These are phyloP conservation scores for Podospora pseudocomata DNA, from an alignment of 495 filamentous ascomycete species.

Conservation along the genomic window DNA sequence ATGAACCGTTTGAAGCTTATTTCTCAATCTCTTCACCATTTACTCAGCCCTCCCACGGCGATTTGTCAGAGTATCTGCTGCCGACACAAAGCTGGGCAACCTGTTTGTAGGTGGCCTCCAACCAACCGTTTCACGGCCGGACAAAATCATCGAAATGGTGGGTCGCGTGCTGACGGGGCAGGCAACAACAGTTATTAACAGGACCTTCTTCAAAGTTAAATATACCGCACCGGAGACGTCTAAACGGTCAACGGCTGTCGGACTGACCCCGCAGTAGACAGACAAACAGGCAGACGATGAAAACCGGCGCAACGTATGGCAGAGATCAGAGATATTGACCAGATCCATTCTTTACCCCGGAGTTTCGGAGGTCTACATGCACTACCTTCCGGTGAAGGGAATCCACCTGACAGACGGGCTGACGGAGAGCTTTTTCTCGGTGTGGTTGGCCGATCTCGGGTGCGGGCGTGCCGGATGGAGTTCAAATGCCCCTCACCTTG, in stretches of 20 bases:
- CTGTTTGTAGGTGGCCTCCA: neutral
- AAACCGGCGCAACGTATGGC: neutral
- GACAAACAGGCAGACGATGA: neutral
- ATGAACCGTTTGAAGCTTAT: neutral
- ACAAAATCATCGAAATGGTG: neutral
- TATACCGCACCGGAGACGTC: neutral
- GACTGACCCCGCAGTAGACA: neutral
- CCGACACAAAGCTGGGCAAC: neutral
- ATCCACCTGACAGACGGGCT: neutral
- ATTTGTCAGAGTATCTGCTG: neutral
- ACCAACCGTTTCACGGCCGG: neutral
- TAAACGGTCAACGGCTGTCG: neutral
- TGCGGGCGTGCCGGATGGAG: neutral
- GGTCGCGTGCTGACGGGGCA: neutral
- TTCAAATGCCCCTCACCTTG: neutral
- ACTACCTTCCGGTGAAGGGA: neutral
- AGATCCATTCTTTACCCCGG: neutral
- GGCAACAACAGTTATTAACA: neutral
- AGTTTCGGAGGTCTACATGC: neutral
- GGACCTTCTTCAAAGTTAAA: neutral
- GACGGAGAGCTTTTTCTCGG: neutral
- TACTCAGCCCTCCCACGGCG: neutral
- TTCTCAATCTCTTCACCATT: neutral
- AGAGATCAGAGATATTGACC: no score
- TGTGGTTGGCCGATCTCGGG: neutral